Conservation (phyloP, 2,329 filamentous ascomycete genomes). For the Metarhizium humberi region DNA sequence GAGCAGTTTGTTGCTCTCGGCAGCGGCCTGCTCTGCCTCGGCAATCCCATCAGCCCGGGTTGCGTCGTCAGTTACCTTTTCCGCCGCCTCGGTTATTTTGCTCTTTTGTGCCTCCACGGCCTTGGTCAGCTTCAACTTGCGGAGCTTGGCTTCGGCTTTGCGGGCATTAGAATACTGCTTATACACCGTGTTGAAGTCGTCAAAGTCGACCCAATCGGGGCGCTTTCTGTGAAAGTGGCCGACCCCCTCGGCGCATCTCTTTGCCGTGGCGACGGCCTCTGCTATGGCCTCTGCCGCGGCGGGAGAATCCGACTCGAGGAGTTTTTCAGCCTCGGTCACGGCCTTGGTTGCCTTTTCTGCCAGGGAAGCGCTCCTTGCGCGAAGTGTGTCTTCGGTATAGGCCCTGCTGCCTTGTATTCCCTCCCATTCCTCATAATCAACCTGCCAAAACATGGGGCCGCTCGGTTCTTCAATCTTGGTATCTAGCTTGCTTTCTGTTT, state of each 20-base stretch:
- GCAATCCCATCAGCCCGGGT: background rate
- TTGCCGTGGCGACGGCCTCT: background rate
- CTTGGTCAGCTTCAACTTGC: background rate
- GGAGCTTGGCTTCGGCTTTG: background rate
- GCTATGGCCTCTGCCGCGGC: background rate
- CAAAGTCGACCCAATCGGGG: background rate
- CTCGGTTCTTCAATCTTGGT: background rate
- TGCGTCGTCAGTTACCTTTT: background rate
- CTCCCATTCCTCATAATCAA: background rate
- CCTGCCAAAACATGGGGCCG: background rate
- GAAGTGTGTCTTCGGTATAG: background rate
- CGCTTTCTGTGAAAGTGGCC: background rate
- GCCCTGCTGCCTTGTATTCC: background rate
- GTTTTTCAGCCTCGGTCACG: background rate
- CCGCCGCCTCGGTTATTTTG: background rate
- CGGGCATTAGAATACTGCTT: background rate
- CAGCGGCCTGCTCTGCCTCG: background rate
- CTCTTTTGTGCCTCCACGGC: background rate
- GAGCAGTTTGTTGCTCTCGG: background rate
- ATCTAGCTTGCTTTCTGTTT: background rate
- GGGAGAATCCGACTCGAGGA: background rate
- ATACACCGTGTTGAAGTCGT: background rate
- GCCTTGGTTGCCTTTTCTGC: background rate
- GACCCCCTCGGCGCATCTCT: background rate
- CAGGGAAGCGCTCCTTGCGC: background rate